phyloP scores from a whole-genome alignment of 202 grass and related monocot species.

The Carex arenaria region DNA sequence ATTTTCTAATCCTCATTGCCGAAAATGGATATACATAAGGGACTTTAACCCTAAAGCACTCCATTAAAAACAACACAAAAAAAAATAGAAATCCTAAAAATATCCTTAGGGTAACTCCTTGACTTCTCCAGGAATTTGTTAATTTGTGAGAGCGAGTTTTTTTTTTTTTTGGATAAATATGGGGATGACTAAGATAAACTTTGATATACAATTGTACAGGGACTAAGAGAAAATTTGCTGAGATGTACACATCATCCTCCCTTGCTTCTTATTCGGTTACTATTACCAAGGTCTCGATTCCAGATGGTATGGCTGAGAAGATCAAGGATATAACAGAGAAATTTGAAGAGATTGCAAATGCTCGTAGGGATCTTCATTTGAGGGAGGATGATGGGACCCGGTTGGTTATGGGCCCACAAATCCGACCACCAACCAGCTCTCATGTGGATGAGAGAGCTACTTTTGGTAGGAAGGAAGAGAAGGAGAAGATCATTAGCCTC shows the following conservation, averaged over 20 bases:
- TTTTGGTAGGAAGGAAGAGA: slow-evolving; percentile 2
- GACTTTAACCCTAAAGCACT: no score
- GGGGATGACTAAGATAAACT: not conserved
- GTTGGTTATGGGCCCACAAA: not conserved
- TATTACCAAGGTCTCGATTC: not conserved
- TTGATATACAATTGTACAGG: not conserved
- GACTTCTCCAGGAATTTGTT: not conserved
- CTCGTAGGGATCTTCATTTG: not conserved
- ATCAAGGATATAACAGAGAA: not conserved
- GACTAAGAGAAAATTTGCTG: not conserved
- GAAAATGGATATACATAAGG: no score
- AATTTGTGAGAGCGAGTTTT: not conserved
- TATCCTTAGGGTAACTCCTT: not conserved
- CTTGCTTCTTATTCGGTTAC: not conserved
- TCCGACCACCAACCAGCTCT: not conserved
- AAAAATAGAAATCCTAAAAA: no score
- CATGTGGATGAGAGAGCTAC: slow-evolving; percentile 1
- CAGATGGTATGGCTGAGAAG: not conserved
- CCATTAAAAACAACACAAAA: no score
- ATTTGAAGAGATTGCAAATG: not conserved
- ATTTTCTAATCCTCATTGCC: no score
- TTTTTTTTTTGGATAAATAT: not conserved
- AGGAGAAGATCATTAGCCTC: not conserved
- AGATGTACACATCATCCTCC: not conserved
- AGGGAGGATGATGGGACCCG: not conserved